Evolutionary conservation across 148 eudicot species (phyloP), one percentile per base, ranked within the genome.

Genomic region (Rhododendron williamsianum): DNA sequence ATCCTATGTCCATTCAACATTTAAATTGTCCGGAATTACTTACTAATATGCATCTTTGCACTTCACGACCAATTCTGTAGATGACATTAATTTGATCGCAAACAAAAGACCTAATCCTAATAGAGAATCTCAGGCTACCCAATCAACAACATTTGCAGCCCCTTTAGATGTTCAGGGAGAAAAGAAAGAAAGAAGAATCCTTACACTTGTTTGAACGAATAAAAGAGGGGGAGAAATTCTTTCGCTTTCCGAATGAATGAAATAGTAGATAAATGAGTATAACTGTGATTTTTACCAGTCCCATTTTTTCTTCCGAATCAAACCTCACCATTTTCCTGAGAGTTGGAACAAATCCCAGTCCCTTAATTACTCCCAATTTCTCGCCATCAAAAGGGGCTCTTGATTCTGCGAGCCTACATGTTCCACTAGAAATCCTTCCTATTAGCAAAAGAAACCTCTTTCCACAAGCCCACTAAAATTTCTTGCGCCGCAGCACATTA

Each of bases 401-500:
- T 30, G 18, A 69, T 69, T 30, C 30, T 27, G 74, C 13, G 6
- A 69, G 36, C 38, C 74, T 3, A 25, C 30, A 25, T 27, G 74
- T 69, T 69, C 74, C 74, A 67, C 74, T 69, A 69, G 35, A 69
- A 69, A 69, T 30, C 74, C 35, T 69, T 69, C 35, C 74, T 69
- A 69, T 69, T 69, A 27, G 23, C 18, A 54, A 25, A 27, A 69
- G 16, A 69, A 69, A 27, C 74, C 36, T 69, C 12, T 27, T 69
- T 12, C 36, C 74, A 27, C 30, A 3, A 25, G 15, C 36, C 74
- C 15, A 30, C 16, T 25, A 25, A 25, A 27, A 25, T n/a, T 67
- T 67, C 13, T 27, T 51, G 19, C 3, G 6, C 56, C 3, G 49
- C 52, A 69, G 9, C 46, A 1, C 8, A 45, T 2, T 27, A 25